Evolutionary conservation across 768 basidiomycete genomes (phyloP).

Genomic region (Hemileccinum rubropunctum): DNA sequence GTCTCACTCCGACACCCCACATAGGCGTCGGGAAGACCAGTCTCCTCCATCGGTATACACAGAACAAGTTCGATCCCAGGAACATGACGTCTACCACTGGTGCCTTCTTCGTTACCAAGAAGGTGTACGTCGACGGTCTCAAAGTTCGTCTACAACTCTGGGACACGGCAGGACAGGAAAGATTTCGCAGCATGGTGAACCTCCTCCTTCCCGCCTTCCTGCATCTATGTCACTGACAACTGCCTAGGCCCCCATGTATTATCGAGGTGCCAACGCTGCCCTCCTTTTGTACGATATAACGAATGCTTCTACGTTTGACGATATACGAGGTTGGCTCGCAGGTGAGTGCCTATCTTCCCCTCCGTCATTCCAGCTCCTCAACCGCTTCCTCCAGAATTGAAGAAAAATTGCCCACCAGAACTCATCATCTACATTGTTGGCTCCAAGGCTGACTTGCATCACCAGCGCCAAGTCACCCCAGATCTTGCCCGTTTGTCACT

Average conservation of each 20-base stretch:
- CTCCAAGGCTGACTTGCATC: conserved; percentile 80
- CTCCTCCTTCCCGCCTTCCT: background rate
- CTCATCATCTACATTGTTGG: conserved; percentile 95
- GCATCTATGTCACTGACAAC: conserved; percentile 13
- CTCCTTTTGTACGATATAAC: conserved; percentile 95
- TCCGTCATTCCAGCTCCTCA: background rate
- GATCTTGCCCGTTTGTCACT: conserved; percentile 82
- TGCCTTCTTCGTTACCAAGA: conserved; percentile 93
- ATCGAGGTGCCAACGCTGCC: conserved; percentile 93
- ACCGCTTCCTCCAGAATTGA: conserved; percentile 57
- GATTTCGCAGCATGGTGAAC: conserved; percentile 85
- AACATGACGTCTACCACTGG: conserved; percentile 89
- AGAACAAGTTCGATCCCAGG: conserved; percentile 86
- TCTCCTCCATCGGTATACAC: conserved; percentile 85
- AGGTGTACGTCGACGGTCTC: conserved; percentile 79
- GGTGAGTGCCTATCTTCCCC: conserved; percentile 44
- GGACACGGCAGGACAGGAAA: conserved; percentile 94
- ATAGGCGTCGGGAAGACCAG: conserved; percentile 91
- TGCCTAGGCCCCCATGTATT: conserved; percentile 89
- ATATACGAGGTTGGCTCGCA: conserved; percentile 89
- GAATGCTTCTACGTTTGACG: conserved; percentile 82
- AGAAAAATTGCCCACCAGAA: conserved; percentile 85
- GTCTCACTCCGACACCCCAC: conserved; percentile 14
- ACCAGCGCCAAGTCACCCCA: conserved; percentile 71
- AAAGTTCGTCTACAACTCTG: conserved; percentile 86